Conservation (phyloP, 2,329 filamentous ascomycete genomes). For the Teratosphaeria destructans region DNA sequence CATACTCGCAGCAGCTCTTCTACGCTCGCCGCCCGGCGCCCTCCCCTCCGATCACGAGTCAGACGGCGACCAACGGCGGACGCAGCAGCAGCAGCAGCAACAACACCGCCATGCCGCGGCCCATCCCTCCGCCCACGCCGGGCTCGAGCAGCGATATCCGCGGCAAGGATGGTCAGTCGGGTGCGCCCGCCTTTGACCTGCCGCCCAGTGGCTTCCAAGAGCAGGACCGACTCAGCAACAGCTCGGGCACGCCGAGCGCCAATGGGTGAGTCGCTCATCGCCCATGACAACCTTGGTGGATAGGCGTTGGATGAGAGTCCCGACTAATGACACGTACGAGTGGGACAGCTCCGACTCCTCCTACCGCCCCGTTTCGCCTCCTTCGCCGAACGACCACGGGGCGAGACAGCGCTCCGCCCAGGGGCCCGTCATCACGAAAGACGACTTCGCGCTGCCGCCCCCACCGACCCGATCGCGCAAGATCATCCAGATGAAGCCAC, state of each 20-base stretch:
- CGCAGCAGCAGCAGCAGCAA: not conserved
- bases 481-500: conserved; percentile 96
- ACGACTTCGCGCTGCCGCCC: conserved; percentile 72
- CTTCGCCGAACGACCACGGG: conserved; percentile 29
- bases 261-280: conserved; percentile 15
- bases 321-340: not conserved
- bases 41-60: conserved; percentile 3
- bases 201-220: conserved; percentile 60
- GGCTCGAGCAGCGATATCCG: conserved; percentile 71
- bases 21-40: conserved; percentile 10
- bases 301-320: not conserved
- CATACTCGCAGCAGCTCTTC: conserved; percentile 17
- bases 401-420: conserved; percentile 23
- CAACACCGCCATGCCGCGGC: conserved; percentile 57
- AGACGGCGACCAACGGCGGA: not conserved
- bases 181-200: conserved; percentile 63
- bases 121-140: conserved; percentile 61
- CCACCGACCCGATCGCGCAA: conserved; percentile 86
- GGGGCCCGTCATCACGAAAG: conserved; percentile 35
- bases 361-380: conserved; percentile 37
- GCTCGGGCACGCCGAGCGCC: conserved; percentile 38
- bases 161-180: conserved; percentile 52
- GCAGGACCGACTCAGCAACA: conserved; percentile 33
- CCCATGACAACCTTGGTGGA: not conserved
- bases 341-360: conserved; percentile 37